Evolutionary conservation across 805 yeast species (phyloP), one percentile per base, ranked within the genome.

Genomic region (Wickerhamomyces hampshirensis): DNA sequence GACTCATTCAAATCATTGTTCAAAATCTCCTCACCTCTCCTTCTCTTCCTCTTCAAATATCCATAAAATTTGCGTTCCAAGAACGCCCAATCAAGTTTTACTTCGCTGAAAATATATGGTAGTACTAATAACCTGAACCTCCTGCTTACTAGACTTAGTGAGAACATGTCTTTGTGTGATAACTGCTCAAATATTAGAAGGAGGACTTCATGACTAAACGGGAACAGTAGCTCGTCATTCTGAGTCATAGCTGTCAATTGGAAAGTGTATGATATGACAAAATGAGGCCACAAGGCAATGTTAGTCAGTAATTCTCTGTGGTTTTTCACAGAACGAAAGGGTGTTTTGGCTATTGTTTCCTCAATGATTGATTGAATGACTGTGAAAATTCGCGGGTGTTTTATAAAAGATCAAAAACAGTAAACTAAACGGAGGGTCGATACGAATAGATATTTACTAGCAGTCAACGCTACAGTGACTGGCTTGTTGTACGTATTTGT

Each of bases 131-230:
- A 12, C 31, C 53, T 33, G 9, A 43, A 31, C 2, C 5, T 23
- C 7, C 29, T 21, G 29, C 37, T 34, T 8, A 31, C 31, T n/a
- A 34, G 26, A 10, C 50, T 42, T 2, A 51, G 33, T 7, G 35
- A 29, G 15, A 46, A 32, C 11, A 49, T 26, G 24, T 51, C 54
- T 6, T 21, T 16, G 21, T 38, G 44, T 5, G 42, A 6, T 4
- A 51, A 27, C 18, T 47, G 46, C 12, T 37, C 34, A 29, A 51
- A 49, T 4, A 51, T 38, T 15, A 31, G 29, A 8, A 43, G 30
- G 1, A 49, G 36, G 5, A 51, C 34, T 33, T 51, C 56, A 28
- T 51, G 53, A 2, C 53, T 38, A 26, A 51, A 40, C 4, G 44
- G 44, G 14, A 21, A 21, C 24, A 21, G 11, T 11, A 21, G 11